Evolutionary conservation across 495 filamentous ascomycete genomes (phyloP), one percentile per base, ranked within the genome.

Genomic region (Aspergillus campestris): DNA sequence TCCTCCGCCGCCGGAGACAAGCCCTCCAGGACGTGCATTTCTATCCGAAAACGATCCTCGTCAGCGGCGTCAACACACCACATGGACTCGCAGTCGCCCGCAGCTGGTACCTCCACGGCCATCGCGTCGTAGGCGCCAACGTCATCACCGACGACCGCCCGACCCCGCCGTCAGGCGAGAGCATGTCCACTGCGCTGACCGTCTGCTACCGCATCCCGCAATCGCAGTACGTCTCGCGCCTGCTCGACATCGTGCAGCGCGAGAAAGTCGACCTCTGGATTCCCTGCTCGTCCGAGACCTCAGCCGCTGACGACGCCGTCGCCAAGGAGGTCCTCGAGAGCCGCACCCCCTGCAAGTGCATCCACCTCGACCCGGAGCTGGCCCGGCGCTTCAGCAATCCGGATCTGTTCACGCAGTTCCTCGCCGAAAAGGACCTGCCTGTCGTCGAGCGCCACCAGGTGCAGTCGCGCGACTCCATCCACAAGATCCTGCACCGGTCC

Each of bases 211-310:
- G 61, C 1, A 61, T 88, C 6, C 58, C 68, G 3, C 68, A 64
- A 28, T 60, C 66, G 28, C 58, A 64, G 27, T 78, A 75, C 31
- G 64, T 77, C 37, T 59, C 70, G 2, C 58, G 58, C 6, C 58
- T 89, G 7, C 50, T 82, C 6, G 52, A 75, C 11, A 71, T 87
- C 11, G 66, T 89, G 30, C 59, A 72, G 27, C 58, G 67, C 7
- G 82, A 89, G 43, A 71, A 73, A 0, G 72, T 86, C 12, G 78
- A 87, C 43, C 51, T 89, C 0, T 91, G 86, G 86, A 75, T 90
- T 10, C 79, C 75, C 34, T 87, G 82, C 51, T 85, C 83, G 0
- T 76, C 75, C 7, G 75, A 79, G 7, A 69, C 72, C 11, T 72
- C 68, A 2, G 75, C 75, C 5, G 50, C 81, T 7, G 77, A 83